Base-by-base conservation (phyloP, 1,284 basidiomycete species). In the Boletus mariae region DNA sequence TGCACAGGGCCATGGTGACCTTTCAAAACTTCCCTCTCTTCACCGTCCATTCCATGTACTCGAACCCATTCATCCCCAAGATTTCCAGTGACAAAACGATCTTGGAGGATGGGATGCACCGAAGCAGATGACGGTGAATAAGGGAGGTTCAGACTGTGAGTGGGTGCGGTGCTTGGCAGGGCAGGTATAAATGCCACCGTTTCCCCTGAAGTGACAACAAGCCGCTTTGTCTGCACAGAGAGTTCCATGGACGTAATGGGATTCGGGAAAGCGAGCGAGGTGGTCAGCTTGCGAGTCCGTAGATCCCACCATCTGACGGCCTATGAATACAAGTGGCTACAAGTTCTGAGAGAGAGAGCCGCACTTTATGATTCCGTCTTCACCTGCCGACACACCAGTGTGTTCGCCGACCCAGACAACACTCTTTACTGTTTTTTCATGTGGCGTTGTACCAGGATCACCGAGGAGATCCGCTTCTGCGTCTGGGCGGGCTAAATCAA, bases 1-100 rank as follows among this genome's bases (percentile, higher is more conserved):
- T 97, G 93, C 11, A 97, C 96, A 12, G 96, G 95, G 13, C 96
- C 96, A 68, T 99, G 96, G 69, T 99, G 97, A 6, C 96, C 96
- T 72, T 98, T 98, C 61, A 96, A 81, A 52, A 98, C 83, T 57
- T 98, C 96, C 57, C 83, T 75, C 74, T 98, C 94, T 66, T 87
- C 82, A 1, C 92, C 96, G n/a, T 88, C 83, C 64, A 94, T 85
- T 41, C 91, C 90, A 67, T 98, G 95, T 32, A 98, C 85, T 41
- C 96, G 79, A 23, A 99, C 94, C 97, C 97, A 99, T 59, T 97
- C 94, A 71, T 99, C 97, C 11, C 78, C 82, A 41, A 81, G 79
- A 57, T 85, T 91, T n/a, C 97, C 96, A 0, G 92, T 94, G 41
- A 98, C 88, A 71, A 98, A 98, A 31, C 92, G 80, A 70, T 97